These are phyloP conservation scores for Aspergillus nomiae DNA, from an alignment of 2,329 filamentous ascomycete genomes.

Conservation along the genomic window DNA sequence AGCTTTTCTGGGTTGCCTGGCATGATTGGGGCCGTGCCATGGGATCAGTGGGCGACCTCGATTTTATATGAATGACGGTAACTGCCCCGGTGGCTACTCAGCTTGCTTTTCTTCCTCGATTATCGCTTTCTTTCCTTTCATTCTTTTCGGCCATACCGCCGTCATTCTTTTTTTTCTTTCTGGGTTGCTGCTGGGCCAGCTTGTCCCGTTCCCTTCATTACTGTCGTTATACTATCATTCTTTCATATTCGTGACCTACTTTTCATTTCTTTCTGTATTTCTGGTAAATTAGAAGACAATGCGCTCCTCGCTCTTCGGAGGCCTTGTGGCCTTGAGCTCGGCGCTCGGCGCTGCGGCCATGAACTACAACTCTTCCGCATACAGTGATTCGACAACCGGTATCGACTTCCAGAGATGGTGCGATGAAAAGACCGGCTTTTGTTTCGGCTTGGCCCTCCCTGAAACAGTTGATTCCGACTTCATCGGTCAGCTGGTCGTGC, in stretches of 20 bases:
- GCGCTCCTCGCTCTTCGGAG: conserved; percentile 15
- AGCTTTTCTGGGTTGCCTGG: conserved; percentile 1
- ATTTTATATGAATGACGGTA: conserved; percentile 16
- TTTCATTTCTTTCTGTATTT: conserved; percentile 9
- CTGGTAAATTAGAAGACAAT: conserved; percentile 10
- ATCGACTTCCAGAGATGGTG: conserved; percentile 24
- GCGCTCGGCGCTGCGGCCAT: conserved; percentile 14
- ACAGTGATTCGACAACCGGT: conserved; percentile 17
- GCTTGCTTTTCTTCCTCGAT: conserved; percentile 2
- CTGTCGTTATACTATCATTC: conserved; percentile 7
- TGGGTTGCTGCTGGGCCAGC: conserved; percentile 20
- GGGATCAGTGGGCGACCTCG: neutral
- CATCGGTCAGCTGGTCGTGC: conserved; percentile 20
- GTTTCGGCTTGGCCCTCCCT: conserved; percentile 21
- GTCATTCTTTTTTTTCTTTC: conserved; percentile 11
- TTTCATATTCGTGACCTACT: neutral
- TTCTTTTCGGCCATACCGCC: conserved; percentile 12
- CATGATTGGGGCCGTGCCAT: neutral
- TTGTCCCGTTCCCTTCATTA: conserved; percentile 14
- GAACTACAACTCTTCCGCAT: conserved; percentile 18
- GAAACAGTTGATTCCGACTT: conserved; percentile 17
- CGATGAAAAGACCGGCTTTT: conserved; percentile 17
- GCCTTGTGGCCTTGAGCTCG: conserved; percentile 16
- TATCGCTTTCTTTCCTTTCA: conserved; percentile 10
- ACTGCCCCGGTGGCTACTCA: neutral